Percentiles rank a stretch among this genome's conserved stretches.
These are phyloP conservation scores for Cordia subcordata DNA, from an alignment of 257 asterid genomes.

Conservation along the genomic window DNA sequence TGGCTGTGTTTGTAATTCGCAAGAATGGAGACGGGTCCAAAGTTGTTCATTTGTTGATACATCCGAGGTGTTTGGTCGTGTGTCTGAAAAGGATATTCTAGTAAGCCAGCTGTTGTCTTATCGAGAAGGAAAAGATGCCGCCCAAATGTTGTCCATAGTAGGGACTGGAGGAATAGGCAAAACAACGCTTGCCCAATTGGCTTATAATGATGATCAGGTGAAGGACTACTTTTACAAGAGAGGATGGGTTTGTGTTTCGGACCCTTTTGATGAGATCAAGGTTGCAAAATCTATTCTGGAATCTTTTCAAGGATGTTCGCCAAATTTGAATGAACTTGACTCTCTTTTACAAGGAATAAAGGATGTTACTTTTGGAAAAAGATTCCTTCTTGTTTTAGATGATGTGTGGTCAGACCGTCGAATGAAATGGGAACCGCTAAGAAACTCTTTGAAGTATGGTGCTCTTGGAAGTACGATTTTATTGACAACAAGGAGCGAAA, in stretches of 20 bases:
- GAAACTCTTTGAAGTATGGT: conserved; percentile 8
- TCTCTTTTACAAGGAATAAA: conserved; percentile 11
- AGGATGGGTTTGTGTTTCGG: conserved; percentile 19
- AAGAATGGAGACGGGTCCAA: background rate
- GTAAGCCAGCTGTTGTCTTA: conserved; percentile 11
- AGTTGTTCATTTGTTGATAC: conserved; percentile 12
- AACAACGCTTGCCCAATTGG: conserved; percentile 21
- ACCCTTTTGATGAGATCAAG: conserved; percentile 11
- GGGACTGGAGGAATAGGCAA: conserved; percentile 28
- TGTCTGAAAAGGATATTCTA: conserved; percentile 8
- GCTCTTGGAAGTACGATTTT: no score
- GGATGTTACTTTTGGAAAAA: no score
- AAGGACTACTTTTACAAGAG: conserved; percentile 7
- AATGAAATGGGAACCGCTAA: conserved; percentile 19
- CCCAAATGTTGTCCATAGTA: background rate
- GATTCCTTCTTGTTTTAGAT: conserved; percentile 19
- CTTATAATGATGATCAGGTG: conserved; percentile 21
- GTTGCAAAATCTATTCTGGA: conserved; percentile 9
- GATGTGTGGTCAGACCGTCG: conserved; percentile 22
- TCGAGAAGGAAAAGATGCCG: background rate
- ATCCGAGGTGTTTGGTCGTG: conserved; percentile 15
- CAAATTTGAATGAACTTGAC: conserved; percentile 8
- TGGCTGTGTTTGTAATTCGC: no score
- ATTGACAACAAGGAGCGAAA: conserved; percentile 21
- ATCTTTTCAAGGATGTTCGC: conserved; percentile 11